These are phyloP conservation scores for Fusarium paranaense DNA, from an alignment of 2,329 filamentous ascomycete genomes.

Conservation along the genomic window DNA sequence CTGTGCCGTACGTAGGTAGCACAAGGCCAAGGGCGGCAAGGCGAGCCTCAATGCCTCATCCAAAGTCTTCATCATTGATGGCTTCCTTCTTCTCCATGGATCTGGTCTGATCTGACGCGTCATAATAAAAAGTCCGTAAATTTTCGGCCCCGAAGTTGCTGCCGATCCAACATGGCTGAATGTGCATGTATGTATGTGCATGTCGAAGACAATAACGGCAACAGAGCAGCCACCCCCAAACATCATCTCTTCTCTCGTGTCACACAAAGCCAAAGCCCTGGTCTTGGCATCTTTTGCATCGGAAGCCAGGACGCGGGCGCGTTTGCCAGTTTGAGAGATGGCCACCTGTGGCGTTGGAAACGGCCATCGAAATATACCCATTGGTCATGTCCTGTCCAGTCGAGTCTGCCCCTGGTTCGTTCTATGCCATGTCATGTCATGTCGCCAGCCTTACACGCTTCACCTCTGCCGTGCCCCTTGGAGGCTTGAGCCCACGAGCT, in stretches of 20 bases:
- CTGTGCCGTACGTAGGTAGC: neutral
- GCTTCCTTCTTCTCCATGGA: neutral
- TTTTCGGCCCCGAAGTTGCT: conserved; percentile 28
- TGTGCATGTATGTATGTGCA: neutral
- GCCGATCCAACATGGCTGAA: neutral
- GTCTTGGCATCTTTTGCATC: conserved; percentile 21
- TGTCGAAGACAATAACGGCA: conserved; percentile 8
- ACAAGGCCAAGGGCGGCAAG: conserved; percentile 6
- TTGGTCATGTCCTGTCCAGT: neutral
- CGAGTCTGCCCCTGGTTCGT: neutral
- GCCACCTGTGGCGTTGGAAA: neutral
- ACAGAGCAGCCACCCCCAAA: conserved; percentile 16
- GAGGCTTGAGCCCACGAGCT: conserved; percentile 3
- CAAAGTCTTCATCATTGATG: neutral
- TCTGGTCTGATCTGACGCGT: neutral
- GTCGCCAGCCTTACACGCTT: conserved; percentile 21
- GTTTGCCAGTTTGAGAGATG: conserved; percentile 13
- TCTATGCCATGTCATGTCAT: neutral
- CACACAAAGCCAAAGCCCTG: conserved; percentile 14
- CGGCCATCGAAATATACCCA: conserved; percentile 1
- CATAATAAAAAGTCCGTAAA: conserved; percentile 26
- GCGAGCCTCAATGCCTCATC: neutral
- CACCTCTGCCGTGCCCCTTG: neutral
- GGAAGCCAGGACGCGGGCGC: conserved; percentile 6
- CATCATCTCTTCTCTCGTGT: conserved; percentile 14